Evolutionary conservation across 371 early-diverging fungal species (phyloP), one percentile per base, ranked within the genome.

Genomic region (Parasitella parasitica): DNA sequence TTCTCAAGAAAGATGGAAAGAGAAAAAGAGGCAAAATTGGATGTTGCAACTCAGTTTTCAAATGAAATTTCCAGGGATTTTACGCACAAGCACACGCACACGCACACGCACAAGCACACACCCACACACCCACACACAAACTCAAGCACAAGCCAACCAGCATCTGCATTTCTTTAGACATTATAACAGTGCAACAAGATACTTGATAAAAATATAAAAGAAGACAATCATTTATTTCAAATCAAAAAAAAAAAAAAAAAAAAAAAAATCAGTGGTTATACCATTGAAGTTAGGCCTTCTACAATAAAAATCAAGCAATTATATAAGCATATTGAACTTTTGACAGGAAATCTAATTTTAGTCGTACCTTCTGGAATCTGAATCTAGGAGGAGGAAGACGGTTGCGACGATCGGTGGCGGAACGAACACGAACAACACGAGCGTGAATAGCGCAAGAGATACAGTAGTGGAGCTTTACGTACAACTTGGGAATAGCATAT

Each of bases 401-500:
- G 87, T 89, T 91, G 77, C 96, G 91, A 77, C 99, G 94, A 69
- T 87, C 93, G 37, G 75, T 86, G 64, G 84, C 82, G 71, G 96
- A 95, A 77, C 99, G 93, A 43, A 97, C 97, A 86, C 97, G 94
- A 66, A 99, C 99, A 60, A 97, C 89, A 80, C 94, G 91, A 67
- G 91, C 81, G 90, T 99, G 99, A 75, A 99, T 97, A 60, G 98
- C 99, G 87, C 99, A 99, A 56, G 96, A 95, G 65, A 99, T 84
- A 82, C 99, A 99, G 91, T 97, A 94, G 76, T 94, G 95, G 67
- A 89, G 86, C 90, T 99, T 98, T 85, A 96, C 87, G 89, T 96
- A 97, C 75, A 97, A 87, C 87, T 97, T 98, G 84, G 99, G 99
- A 62, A 99, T 88, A 63, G 93, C 94, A 84, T 95, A 97, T 79